Conservation (phyloP, 2,329 filamentous ascomycete species). For the Botrytis elliptica region DNA sequence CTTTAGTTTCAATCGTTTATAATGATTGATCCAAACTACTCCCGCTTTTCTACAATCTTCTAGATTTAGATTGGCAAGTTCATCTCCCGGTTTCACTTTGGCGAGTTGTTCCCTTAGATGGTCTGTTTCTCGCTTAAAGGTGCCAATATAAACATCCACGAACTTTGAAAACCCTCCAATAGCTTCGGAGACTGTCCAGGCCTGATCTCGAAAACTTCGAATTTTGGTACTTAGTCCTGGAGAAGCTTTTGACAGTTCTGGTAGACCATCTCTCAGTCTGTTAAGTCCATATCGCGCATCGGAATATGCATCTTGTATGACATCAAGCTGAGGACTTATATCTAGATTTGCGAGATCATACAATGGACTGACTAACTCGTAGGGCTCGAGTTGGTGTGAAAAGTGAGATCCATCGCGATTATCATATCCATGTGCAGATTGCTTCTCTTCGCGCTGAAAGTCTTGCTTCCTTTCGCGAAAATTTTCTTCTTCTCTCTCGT, state of each 20-base stretch:
- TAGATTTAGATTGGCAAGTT: not conserved
- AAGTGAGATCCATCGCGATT: not conserved
- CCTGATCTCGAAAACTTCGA: not conserved
- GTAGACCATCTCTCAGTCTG: not conserved
- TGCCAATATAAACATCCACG: not conserved
- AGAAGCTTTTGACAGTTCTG: not conserved
- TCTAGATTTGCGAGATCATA: not conserved
- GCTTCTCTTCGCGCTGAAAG: not conserved
- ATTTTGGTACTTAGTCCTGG: not conserved
- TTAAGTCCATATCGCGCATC: not conserved
- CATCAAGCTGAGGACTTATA: not conserved
- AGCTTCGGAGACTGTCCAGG: not conserved
- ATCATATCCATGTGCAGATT: not conserved
- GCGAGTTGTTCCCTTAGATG: not conserved
- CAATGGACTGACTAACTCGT: not conserved
- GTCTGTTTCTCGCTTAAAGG: not conserved
- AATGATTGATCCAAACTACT: not conserved
- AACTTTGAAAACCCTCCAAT: not conserved
- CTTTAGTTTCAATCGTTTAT: not conserved
- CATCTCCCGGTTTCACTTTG: not conserved
- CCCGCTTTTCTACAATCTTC: not conserved
- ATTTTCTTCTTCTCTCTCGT: not conserved
- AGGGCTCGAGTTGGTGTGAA: not conserved
- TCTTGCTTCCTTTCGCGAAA: not conserved
- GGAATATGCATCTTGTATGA: not conserved